phyloP scores from a whole-genome alignment of 148 eudicot genomes.

The Gaultheria prostrata region DNA sequence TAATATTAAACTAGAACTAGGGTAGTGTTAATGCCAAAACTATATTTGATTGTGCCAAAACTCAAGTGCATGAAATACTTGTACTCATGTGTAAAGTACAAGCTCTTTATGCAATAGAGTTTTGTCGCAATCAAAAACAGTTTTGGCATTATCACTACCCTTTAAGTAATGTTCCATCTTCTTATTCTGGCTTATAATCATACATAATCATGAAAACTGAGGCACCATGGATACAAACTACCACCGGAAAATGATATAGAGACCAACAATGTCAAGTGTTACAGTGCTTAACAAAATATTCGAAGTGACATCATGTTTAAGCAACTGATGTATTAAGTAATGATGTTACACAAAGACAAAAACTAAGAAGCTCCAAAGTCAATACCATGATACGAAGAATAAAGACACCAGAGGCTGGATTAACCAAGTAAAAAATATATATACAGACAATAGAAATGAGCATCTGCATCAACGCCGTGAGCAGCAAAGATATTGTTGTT shows the following conservation, averaged over 20 bases:
- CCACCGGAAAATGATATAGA: background rate
- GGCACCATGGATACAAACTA: background rate
- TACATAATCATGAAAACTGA: conserved; percentile 4
- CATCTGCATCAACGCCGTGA: background rate
- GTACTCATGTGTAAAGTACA: too few species aligned
- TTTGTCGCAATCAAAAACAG: too few species aligned
- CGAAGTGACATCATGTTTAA: background rate
- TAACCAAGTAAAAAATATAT: background rate
- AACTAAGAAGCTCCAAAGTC: background rate
- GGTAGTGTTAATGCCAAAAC: too few species aligned
- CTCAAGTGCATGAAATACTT: too few species aligned
- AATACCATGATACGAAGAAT: background rate
- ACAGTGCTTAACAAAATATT: background rate
- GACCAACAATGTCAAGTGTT: background rate
- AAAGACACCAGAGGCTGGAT: background rate
- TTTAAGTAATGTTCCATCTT: background rate
- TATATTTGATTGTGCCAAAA: too few species aligned
- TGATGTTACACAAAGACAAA: too few species aligned
- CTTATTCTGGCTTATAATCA: background rate
- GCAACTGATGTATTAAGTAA: too few species aligned
- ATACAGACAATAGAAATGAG: background rate
- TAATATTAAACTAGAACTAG: background rate
- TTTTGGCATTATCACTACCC: too few species aligned
- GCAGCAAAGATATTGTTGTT: background rate
- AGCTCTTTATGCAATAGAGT: too few species aligned